Evolutionary conservation across 1,139 yeast genomes (phyloP).

Genomic region (Sporopachydermia cereana): DNA sequence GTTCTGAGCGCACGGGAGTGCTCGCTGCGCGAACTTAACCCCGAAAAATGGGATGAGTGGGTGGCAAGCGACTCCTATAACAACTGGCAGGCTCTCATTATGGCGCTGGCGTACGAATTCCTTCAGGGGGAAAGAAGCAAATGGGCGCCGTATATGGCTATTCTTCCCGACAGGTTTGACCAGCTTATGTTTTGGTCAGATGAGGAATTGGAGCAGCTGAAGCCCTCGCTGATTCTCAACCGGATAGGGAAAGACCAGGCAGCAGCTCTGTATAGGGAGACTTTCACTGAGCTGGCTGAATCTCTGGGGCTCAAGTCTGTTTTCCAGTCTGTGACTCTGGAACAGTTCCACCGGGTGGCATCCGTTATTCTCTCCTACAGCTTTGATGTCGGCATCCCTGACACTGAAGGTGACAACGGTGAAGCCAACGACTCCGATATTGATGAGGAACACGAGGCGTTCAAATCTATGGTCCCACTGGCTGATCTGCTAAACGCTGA

Average conservation of each 20-base stretch:
- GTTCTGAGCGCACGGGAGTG: constrained; percentile 52
- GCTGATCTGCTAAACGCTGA: constrained; percentile 90
- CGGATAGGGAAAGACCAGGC: constrained; percentile 68
- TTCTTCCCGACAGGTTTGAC: constrained; percentile 54
- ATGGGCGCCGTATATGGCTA: constrained; percentile 62
- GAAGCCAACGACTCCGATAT: constrained; percentile 26
- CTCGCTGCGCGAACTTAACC: constrained; percentile 28
- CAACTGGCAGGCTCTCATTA: constrained; percentile 71
- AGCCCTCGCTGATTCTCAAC: constrained; percentile 59
- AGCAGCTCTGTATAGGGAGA: constrained; percentile 38
- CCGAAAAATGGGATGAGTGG: constrained; percentile 28
- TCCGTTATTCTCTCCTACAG: constrained; percentile 57
- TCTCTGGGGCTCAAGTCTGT: constrained; percentile 20
- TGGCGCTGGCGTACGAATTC: constrained; percentile 51
- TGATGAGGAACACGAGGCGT: constrained; percentile 33
- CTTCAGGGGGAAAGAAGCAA: constrained; percentile 32
- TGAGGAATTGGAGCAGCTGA: constrained; percentile 36
- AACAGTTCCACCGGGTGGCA: constrained; percentile 61
- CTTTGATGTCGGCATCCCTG: constrained; percentile 37
- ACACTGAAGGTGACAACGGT: constrained; percentile 20
- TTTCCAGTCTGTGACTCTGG: constrained; percentile 28
- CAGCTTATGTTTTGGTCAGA: constrained; percentile 71
- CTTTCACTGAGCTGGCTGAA: constrained; percentile 24
- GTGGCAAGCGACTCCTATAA: constrained; percentile 30
- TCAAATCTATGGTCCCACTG: constrained; percentile 84